These are phyloP conservation scores for Torulaspora globosa DNA, from an alignment of 1,139 yeast genomes.

Conservation along the genomic window DNA sequence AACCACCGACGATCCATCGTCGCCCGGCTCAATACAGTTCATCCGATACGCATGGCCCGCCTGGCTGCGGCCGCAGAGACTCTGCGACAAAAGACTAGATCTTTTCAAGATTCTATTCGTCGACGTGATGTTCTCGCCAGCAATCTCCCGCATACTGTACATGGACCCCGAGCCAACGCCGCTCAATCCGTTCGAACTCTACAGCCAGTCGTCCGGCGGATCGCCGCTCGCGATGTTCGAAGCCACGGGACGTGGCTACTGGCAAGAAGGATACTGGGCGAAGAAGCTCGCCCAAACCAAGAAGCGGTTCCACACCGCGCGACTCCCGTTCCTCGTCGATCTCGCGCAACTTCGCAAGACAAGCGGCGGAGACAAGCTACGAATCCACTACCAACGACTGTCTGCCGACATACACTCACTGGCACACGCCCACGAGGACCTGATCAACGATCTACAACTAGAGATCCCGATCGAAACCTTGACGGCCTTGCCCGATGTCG, in stretches of 20 bases:
- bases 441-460: slow-evolving; percentile 74
- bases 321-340: slow-evolving; percentile 77
- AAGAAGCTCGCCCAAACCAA: slow-evolving; percentile 52
- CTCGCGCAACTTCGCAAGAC: slow-evolving; percentile 57
- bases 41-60: slow-evolving; percentile 87
- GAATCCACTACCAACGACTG: slow-evolving; percentile 82
- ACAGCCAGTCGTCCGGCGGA: slow-evolving; percentile 2
- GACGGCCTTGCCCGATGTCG: background rate
- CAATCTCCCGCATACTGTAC: slow-evolving; percentile 68
- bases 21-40: slow-evolving; percentile 47
- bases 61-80: slow-evolving; percentile 77
- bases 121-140: slow-evolving; percentile 82
- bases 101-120: slow-evolving; percentile 82
- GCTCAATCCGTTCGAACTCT: slow-evolving; percentile 51
- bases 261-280: slow-evolving; percentile 94
- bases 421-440: background rate
- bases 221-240: slow-evolving; percentile 40
- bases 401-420: slow-evolving; percentile 72
- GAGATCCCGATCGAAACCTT: slow-evolving; percentile 29
- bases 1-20: slow-evolving; percentile 52
- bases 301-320: slow-evolving; percentile 69
- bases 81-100: slow-evolving; percentile 77
- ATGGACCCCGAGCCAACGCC: slow-evolving; percentile 69
- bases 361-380: slow-evolving; percentile 71
- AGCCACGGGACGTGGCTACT: slow-evolving; percentile 83